Evolutionary conservation across 371 early-diverging fungal genomes (phyloP).

Genomic region (Rhizopus delemar): DNA sequence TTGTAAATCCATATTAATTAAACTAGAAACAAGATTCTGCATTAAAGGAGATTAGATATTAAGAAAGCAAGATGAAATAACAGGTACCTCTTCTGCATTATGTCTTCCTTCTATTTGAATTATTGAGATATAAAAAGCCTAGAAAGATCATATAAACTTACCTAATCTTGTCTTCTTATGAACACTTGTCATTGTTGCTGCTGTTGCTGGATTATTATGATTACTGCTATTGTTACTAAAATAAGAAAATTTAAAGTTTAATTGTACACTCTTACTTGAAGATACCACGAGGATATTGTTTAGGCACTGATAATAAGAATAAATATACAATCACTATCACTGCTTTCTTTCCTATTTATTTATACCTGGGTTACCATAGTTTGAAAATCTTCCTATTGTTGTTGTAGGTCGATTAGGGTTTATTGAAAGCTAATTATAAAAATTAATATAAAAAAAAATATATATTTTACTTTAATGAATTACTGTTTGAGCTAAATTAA

Average conservation of each 20-base stretch:
- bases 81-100: background rate
- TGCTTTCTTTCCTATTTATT: too few relatives aligned
- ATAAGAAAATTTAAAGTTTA: too few relatives aligned
- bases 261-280: too few relatives aligned
- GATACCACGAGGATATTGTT: too few relatives aligned
- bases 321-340: too few relatives aligned
- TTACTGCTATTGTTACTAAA: too few relatives aligned
- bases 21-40: constrained; percentile 22
- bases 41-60: background rate
- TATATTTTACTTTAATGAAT: background rate
- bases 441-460: background rate
- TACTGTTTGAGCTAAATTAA: background rate
- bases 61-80: background rate
- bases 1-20: constrained; percentile 28
- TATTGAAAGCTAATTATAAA: background rate
- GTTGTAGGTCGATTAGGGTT: too few relatives aligned
- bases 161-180: background rate
- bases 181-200: too few relatives aligned
- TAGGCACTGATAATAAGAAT: too few relatives aligned
- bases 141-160: background rate
- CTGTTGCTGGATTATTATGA: too few relatives aligned
- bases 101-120: background rate
- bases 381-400: too few relatives aligned
- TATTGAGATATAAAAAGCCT: background rate
- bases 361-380: too few relatives aligned